A percentile compares a stretch with the other conserved stretches of the same genome.
Conservation (phyloP, 176 grass and related monocot species). For the Oryza longistaminata region DNA sequence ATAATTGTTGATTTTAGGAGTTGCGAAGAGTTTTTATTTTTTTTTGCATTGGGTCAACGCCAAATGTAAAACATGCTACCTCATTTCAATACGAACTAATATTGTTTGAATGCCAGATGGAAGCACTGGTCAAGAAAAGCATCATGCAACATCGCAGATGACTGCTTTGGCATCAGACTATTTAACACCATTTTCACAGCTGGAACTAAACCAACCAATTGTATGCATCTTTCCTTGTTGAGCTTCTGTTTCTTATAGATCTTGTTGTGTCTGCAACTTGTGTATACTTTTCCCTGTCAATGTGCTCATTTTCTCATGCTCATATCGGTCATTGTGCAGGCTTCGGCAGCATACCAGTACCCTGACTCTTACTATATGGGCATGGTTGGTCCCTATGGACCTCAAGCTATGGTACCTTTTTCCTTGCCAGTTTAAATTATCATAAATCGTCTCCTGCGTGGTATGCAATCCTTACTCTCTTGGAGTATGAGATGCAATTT, state of each 20-base stretch:
- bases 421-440: constrained; percentile 28
- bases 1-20: neutral
- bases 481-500: neutral
- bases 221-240: constrained; percentile 40
- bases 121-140: constrained; percentile 51
- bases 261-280: neutral
- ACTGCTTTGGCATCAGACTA: constrained; percentile 60
- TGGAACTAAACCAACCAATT: constrained; percentile 86
- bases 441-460: neutral
- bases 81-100: neutral
- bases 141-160: constrained; percentile 56
- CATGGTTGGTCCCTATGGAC: constrained; percentile 71
- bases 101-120: constrained; percentile 49
- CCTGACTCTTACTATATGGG: constrained; percentile 81
- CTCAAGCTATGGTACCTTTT: constrained; percentile 71
- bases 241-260: neutral
- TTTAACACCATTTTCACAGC: constrained; percentile 64
- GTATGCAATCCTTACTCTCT: neutral
- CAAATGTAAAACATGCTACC: neutral
- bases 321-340: constrained; percentile 58
- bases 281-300: neutral
- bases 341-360: constrained; percentile 75
- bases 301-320: constrained; percentile 14
- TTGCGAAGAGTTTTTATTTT: neutral
- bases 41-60: neutral